These are phyloP conservation scores for Phlyctochytrium arcticum DNA, from an alignment of 192 early-diverging fungal species.

Conservation along the genomic window DNA sequence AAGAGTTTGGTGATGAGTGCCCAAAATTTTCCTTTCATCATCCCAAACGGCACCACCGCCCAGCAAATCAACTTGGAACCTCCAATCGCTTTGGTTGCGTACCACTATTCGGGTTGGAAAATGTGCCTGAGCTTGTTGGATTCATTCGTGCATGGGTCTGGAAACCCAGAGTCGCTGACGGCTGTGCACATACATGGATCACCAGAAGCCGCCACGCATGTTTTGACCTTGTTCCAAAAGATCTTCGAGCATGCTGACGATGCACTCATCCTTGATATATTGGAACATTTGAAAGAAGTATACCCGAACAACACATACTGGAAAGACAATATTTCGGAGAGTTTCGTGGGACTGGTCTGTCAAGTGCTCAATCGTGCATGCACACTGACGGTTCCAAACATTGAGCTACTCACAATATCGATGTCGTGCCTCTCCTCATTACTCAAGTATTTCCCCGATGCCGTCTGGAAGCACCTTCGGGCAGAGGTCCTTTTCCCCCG, in stretches of 20 bases:
- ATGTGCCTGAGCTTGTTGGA: conserved; percentile 37
- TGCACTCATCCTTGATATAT: conserved; percentile 8
- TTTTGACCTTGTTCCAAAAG: conserved; percentile 32
- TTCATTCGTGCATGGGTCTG: conserved; percentile 31
- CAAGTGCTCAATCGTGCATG: conserved; percentile 31
- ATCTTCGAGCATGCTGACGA: conserved; percentile 31
- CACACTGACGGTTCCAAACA: conserved; percentile 14
- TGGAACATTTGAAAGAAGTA: conserved; percentile 22
- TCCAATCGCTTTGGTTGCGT: conserved; percentile 8
- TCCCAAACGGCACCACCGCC: conserved; percentile 13
- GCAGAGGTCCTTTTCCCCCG: conserved; percentile 33
- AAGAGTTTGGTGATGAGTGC: conserved; percentile 21
- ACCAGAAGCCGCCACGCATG: conserved; percentile 19
- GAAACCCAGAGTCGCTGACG: no score
- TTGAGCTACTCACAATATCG: conserved; percentile 33
- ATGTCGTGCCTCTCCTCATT: conserved; percentile 32
- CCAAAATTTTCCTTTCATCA: conserved; percentile 2
- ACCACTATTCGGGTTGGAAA: conserved; percentile 43
- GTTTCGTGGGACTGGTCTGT: conserved; percentile 33
- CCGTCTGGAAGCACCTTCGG: conserved; percentile 37
- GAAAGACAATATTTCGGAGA: conserved; percentile 12
- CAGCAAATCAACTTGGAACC: conserved; percentile 18
- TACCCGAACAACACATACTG: background rate
- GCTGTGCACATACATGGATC: background rate
- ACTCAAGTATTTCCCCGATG: conserved; percentile 18